Evolutionary conservation across 2,329 filamentous ascomycete species (phyloP), one percentile per base, ranked within the genome.

Genomic region (Immersiporthe knoxdaviesiana): DNA sequence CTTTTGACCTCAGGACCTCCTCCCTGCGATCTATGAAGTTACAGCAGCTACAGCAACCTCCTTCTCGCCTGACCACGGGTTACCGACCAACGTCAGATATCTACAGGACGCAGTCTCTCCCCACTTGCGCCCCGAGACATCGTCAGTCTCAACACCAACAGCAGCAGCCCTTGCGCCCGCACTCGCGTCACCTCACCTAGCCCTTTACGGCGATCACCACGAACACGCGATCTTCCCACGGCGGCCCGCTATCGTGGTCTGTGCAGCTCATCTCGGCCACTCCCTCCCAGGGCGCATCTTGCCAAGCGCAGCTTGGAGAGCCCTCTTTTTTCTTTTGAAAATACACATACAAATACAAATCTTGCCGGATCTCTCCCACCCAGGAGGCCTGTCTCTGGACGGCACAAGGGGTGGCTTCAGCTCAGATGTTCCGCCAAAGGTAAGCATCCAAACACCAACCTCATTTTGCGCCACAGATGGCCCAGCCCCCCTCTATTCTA

Each of bases 361-460:
- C 27, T 63, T 63, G 63, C 54, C 37, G 58, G 54, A 47, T 11
- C n/a, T 41, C 44, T 44, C 47, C 10, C 30, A 30, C 11, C 56
- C 35, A 52, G 27, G 27, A 65, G 61, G 21, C 47, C n/a, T 60
- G 32, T 62, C 56, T 47, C 24, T 44, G 60, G 67, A 68, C 54
- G 30, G 56, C 60, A 35, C 63, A n/a, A n/a, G n/a, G 37, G 27
- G 47, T 44, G 37, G 41, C 35, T 52, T 62, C 52, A 66, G 39
- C 39, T 58, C 69, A 68, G 65, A 71, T 71, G 69, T 71, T 71
- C 41, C 69, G 69, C 41, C 69, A 71, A 71, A 65, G 69, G 69
- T 71, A 63, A 71, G 69, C 56, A 62, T 37, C 27, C 30, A 21
- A 24, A 37, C n/a, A 62, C n/a, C 32, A 35, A 2, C 11, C 16